These are phyloP conservation scores for Endoconidiophora laricicola DNA, from an alignment of 2,329 filamentous ascomycete species.

Conservation along the genomic window DNA sequence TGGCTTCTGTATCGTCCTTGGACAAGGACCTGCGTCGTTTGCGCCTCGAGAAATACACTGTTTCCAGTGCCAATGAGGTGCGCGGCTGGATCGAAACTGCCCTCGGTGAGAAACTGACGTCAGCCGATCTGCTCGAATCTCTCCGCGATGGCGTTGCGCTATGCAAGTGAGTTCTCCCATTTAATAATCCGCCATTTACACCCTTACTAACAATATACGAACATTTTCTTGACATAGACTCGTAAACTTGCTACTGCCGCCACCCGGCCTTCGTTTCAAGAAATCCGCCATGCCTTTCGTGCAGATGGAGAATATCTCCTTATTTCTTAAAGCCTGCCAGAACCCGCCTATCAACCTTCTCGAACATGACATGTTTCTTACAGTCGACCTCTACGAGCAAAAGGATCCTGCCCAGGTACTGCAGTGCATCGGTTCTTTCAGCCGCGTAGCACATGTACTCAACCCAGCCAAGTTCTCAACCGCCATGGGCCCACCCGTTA, in stretches of 20 bases:
- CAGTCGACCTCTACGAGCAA: conserved; percentile 85
- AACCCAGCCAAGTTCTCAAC: conserved; percentile 60
- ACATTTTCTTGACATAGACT: conserved; percentile 35
- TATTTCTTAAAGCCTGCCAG: conserved; percentile 83
- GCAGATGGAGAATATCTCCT: conserved; percentile 98
- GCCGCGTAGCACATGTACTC: conserved; percentile 60
- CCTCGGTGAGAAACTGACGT: conserved; percentile 54
- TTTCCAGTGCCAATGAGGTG: conserved; percentile 72
- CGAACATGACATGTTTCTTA: conserved; percentile 89
- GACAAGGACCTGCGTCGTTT: conserved; percentile 91
- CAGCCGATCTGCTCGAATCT: conserved; percentile 63
- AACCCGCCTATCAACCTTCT: conserved; percentile 70
- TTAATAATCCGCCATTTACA: neutral
- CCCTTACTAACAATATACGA: conserved; percentile 5
- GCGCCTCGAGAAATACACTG: conserved; percentile 86
- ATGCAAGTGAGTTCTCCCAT: conserved; percentile 53
- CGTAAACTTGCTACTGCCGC: conserved; percentile 60
- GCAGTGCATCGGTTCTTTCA: conserved; percentile 84
- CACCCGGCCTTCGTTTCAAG: conserved; percentile 76
- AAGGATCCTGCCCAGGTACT: conserved; percentile 95
- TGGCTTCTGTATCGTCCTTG: conserved; percentile 86
- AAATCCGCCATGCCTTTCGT: conserved; percentile 91
- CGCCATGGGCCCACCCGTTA: conserved; percentile 49
- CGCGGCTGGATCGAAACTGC: conserved; percentile 71
- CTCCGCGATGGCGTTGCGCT: conserved; percentile 84